Percentiles rank a stretch among this genome's conserved stretches.
Evolutionary conservation across 805 yeast species (phyloP).

Genomic region (Candida schatavii): DNA sequence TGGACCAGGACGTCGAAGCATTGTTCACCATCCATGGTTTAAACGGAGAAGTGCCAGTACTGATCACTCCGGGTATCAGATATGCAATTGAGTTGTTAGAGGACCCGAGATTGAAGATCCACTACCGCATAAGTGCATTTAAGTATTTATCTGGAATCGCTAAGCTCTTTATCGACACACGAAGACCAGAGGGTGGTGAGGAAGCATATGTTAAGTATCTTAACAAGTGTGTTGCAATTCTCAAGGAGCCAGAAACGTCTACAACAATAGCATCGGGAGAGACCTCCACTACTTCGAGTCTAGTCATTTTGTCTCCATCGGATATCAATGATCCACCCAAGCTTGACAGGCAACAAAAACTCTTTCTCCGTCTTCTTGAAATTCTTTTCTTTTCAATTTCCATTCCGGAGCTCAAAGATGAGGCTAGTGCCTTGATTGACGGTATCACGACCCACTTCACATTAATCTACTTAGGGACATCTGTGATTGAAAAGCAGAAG

Average conservation of each 20-base stretch:
- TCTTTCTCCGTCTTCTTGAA: constrained; percentile 63
- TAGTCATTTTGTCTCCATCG: constrained; percentile 37
- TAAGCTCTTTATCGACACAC: constrained; percentile 60
- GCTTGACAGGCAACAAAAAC: constrained; percentile 59
- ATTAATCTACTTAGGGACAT: constrained; percentile 70
- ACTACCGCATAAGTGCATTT: constrained; percentile 77
- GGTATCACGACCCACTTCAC: constrained; percentile 78
- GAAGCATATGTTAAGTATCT: constrained; percentile 42
- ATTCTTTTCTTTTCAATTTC: constrained; percentile 75
- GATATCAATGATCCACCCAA: constrained; percentile 46
- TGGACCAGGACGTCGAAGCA: constrained; percentile 71
- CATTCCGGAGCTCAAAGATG: constrained; percentile 65
- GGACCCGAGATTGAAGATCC: constrained; percentile 58
- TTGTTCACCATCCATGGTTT: constrained; percentile 71
- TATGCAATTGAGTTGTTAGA: constrained; percentile 76
- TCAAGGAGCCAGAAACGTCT: constrained; percentile 23
- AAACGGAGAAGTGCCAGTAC: constrained; percentile 55
- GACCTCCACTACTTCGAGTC: constrained; percentile 33
- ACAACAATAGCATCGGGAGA: neutral
- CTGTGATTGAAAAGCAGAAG: constrained; percentile 65
- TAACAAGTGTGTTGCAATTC: constrained; percentile 46
- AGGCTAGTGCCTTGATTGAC: constrained; percentile 59
- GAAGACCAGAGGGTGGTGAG: constrained; percentile 40
- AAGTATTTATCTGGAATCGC: constrained; percentile 64
- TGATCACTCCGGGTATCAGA: constrained; percentile 78